These are phyloP conservation scores for Cladosporium sp. DNA, from an alignment of 2,329 filamentous ascomycete species.

Conservation along the genomic window DNA sequence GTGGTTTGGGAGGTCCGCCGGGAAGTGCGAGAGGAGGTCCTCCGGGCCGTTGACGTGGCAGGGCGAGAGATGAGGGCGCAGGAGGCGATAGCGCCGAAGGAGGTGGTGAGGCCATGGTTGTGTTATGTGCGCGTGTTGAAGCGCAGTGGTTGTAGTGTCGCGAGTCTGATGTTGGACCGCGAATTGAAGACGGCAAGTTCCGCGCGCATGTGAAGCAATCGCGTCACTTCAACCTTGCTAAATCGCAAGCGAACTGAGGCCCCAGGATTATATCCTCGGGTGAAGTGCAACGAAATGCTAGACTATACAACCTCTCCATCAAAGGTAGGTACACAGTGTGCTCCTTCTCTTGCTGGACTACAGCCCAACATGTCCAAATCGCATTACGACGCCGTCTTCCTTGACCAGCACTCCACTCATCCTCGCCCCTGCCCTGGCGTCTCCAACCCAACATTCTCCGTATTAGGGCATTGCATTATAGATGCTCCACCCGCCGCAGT, in stretches of 20 bases:
- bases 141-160: neutral
- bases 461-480: conserved; percentile 34
- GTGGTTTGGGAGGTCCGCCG: conserved; percentile 51
- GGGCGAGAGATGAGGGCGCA: conserved; percentile 24
- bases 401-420: neutral
- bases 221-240: neutral
- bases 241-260: neutral
- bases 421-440: neutral
- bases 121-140: neutral
- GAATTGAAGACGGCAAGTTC: neutral
- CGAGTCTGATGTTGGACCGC: neutral
- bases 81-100: conserved; percentile 1
- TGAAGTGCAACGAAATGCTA: too few species aligned
- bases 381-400: neutral
- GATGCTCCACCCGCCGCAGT: conserved; percentile 39
- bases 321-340: too few species aligned
- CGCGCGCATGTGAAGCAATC: neutral
- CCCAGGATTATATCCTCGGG: too few species aligned
- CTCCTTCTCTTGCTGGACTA: neutral
- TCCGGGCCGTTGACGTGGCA: conserved; percentile 58
- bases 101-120: conserved; percentile 11
- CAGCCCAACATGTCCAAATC: conserved; percentile 1
- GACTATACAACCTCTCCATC: too few species aligned
- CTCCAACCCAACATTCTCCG: conserved; percentile 22
- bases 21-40: conserved; percentile 49